These are phyloP conservation scores for Pichia sp. DNA, from an alignment of 1,139 yeast species.

Conservation along the genomic window DNA sequence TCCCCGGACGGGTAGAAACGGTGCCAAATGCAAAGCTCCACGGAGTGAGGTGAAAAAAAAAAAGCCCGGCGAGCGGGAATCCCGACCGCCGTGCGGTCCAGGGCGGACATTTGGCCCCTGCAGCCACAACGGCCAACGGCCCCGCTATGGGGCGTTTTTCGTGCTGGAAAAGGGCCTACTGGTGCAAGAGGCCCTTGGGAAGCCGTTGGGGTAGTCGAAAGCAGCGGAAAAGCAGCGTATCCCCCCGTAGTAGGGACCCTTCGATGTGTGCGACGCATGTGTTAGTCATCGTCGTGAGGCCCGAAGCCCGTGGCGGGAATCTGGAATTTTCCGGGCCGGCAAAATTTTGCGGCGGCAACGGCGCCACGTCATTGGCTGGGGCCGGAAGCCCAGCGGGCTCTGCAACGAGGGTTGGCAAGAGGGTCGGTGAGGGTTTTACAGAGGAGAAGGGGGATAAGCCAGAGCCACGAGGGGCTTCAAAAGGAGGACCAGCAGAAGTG, in stretches of 20 bases:
- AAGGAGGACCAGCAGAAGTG: conserved; percentile 5
- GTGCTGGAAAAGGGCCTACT: background rate
- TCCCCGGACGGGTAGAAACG: background rate
- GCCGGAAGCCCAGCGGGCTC: no score
- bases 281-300: background rate
- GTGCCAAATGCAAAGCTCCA: background rate
- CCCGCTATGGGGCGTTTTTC: background rate
- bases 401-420: background rate
- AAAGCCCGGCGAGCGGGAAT: background rate
- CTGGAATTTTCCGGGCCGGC: background rate
- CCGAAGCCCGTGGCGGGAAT: background rate
- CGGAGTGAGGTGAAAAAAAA: background rate
- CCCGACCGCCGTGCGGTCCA: background rate
- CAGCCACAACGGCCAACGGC: background rate
- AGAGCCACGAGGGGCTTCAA: background rate
- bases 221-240: background rate
- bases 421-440: conserved; percentile 2
- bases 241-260: background rate
- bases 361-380: background rate
- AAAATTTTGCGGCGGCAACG: background rate
- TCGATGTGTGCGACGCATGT: background rate
- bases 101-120: background rate
- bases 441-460: background rate
- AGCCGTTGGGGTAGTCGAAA: background rate
- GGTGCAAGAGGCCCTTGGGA: background rate